Base-by-base conservation (phyloP, 805 yeast genomes). In the Candida takata region DNA sequence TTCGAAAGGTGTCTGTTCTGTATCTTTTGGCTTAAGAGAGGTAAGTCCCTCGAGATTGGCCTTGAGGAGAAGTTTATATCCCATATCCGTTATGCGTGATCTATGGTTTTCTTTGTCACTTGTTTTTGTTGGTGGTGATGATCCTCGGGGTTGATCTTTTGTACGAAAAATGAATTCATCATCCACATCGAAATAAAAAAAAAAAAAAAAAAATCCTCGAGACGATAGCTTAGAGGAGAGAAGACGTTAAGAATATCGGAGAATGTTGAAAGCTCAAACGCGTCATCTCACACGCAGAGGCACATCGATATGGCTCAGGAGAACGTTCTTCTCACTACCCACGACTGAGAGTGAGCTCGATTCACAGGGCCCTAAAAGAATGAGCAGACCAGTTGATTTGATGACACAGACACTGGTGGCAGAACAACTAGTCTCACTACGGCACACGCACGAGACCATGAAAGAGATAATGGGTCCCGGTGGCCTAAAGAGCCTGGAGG, bases 1-100 rank as follows among this genome's bases (percentile, higher is more conserved):
- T 45, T 81, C 86, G 49, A 77, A 86, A 1, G 92, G 90, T 2
- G 60, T 47, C 9, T 62, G 65, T 3, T 69, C 64, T 0, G 76
- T 57, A 51, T 90, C 95, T 3, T 65, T 57, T 4, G 90, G 82
- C 31, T 61, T 60, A 5, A 85, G 54, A 25, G 52, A 54, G 1
- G 65, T 58, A 23, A 67, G 58, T 12, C 62, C 62, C 32, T 45
- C 52, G 9, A 67, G 40, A 12, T 55, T 60, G 5, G 69, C 70
- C 7, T 51, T 49, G 7, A 66, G 37, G n/a, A 47, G 52, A 17
- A 66, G 47, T 24, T 48, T 41, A 40, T 41, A 49, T 6, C 46
- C 54, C 54, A 49, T 49, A 23, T 23, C 18, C 19, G 12, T 20
- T 21, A 4, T 17, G 18, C 9, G 33, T 10, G 14, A 35, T 14